Base-by-base conservation (phyloP, 176 grass and related monocot species). In the bread wheat (Triticum aestivum) region DNA sequence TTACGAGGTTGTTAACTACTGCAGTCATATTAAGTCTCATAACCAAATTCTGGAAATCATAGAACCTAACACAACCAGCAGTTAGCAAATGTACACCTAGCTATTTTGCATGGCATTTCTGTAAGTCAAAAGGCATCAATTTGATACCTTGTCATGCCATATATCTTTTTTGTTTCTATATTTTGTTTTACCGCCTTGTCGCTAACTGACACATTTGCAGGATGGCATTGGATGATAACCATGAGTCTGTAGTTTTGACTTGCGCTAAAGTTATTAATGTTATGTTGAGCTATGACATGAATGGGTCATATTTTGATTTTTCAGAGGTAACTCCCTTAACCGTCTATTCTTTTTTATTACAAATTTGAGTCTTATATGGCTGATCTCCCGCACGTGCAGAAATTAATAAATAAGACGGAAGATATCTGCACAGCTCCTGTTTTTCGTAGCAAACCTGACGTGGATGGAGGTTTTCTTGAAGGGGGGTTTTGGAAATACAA, bases 401-500 rank as follows among this genome's bases (percentile, higher is more conserved):
- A 87, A 87, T 79, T 91, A 84, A 29, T 69, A 86, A 35, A 61
- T 73, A 24, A 82, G 27, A 73, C 85, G 47, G 88, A 92, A 77
- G 81, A 94, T 89, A 89, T 92, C 84, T 98, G 86, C 77, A 98
- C 88, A 23, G 90, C 97, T 91, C 94, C 94, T 80, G 85, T 98
- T 69, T 98, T 98, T 89, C 90, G 94, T 32, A 88, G 79, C 61
- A 98, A 91, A 71, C 94, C 94, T 72, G 88, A 96, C 18, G 23
- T 90, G 80, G 91, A 92, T 65, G 88, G 84, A 82, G 94, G 84
- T 80, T 96, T 98, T 91, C 90, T 98, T 92, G 88, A 89, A 82
- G 93, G 97, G 33, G 92, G 90, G 1, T 96, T 94, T 61, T 98
- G 97, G 97, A 98, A 98, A 83, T 98, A 98, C 80, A 96, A 89